A percentile compares a stretch with the other conserved stretches of the same genome.
Evolutionary conservation across 106 monocot genomes (phyloP).

Genomic region (Posidonia australis): DNA sequence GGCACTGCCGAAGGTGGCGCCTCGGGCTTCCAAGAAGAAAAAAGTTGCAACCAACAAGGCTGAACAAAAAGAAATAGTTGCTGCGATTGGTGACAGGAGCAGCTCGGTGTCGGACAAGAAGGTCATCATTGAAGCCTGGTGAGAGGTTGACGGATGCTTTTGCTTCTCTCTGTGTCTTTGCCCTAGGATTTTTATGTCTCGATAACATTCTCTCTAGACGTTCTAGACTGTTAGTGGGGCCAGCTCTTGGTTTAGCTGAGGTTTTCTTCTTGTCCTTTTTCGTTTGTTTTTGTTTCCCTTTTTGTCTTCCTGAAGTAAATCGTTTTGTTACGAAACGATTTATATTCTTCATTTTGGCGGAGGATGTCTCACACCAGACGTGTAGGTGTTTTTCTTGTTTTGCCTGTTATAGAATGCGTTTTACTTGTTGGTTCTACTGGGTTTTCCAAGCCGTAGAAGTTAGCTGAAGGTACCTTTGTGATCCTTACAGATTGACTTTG

Average conservation of each 20-base stretch:
- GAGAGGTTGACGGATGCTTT: neutral
- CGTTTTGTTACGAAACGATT: too few species aligned
- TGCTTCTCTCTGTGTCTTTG: neutral
- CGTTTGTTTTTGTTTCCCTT: neutral
- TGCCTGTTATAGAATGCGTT: too few species aligned
- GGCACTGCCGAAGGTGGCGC: slow-evolving; percentile 5
- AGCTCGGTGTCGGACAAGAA: slow-evolving; percentile 4
- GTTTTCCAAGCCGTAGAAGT: too few species aligned
- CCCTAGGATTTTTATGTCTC: neutral
- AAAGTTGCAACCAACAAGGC: slow-evolving; percentile 11
- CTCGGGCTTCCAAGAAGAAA: slow-evolving; percentile 9
- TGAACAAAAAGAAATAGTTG: neutral
- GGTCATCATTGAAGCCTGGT: slow-evolving; percentile 59
- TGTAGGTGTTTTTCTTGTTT: too few species aligned
- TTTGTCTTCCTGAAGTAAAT: too few species aligned
- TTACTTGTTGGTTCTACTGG: too few species aligned
- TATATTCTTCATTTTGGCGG: too few species aligned
- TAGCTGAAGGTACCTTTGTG: too few species aligned
- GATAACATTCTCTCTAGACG: neutral
- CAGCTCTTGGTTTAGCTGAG: too few species aligned
- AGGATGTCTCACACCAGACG: too few species aligned
- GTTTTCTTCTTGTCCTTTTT: neutral
- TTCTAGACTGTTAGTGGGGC: too few species aligned
- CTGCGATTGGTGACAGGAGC: neutral
- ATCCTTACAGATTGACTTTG: too few species aligned